Base-by-base conservation (phyloP, 1,284 basidiomycete genomes). In the Pseudozyma thailandica region DNA sequence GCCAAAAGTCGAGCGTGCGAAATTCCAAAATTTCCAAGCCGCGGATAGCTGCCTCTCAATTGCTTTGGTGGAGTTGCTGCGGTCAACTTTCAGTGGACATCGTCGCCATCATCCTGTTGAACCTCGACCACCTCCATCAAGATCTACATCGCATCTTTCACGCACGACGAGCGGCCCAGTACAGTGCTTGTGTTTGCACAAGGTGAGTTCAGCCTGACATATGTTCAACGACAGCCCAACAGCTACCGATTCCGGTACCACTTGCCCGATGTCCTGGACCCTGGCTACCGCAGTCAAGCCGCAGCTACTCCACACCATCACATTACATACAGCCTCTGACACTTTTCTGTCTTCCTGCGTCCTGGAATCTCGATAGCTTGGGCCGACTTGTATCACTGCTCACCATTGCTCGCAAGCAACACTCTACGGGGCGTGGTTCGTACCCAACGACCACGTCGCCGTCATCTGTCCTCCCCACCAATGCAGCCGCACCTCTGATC, bases 361-460 rank as follows among this genome's bases (percentile, higher is more conserved):
- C 18, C 18, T 41, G 9, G 18, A 21, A 5, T 8, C 6, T 5
- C 26, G 13, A 21, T 30, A 61, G 61, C 57, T 58, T 61, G 62
- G 54, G 61, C 54, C 58, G 56, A 56, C 50, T 42, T 43, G 47
- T 52, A 35, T 38, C 54, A n/a, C 31, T 33, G 41, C 50, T 54
- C 62, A 66, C 50, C 63, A 72, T 72, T 72, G 69, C 62, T 41
- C 69, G 58, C 25, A 66, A 66, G 59, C 63, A 52, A 38, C 50
- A 55, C 28, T 10, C 59, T 25, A n/a, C 55, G 41, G 69, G 69
- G 51, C 58, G 69, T 66, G 69, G 63, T 52, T 47, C 58, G 20
- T 38, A 44, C 31, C 35, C 45, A 26, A 43, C 58, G 55, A 43
- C 62, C 69, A 63, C 69, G 55, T 58, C 69, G 27, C 51, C 56